A percentile compares a stretch with the other conserved stretches of the same genome.
phyloP scores from a whole-genome alignment of 495 filamentous ascomycete genomes.

The Lophiostoma macrostomum region DNA sequence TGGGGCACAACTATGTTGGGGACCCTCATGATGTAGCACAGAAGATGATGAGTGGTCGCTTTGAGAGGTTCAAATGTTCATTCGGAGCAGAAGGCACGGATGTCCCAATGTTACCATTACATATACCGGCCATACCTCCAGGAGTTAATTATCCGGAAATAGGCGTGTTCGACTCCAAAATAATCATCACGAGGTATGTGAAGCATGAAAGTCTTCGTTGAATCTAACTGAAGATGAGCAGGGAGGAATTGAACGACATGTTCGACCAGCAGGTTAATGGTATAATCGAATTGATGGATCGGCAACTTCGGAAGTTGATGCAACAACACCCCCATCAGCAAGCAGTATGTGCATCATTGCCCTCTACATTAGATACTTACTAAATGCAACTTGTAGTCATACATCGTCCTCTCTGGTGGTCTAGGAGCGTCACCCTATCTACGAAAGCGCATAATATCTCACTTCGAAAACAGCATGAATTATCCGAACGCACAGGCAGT shows the following conservation, averaged over 20 bases:
- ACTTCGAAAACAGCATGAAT: not conserved
- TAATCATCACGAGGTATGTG: constrained; percentile 1
- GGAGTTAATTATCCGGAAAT: not conserved
- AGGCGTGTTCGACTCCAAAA: not conserved
- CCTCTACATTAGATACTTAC: not conserved
- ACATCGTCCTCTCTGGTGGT: not conserved
- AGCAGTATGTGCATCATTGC: not conserved
- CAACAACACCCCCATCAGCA: not conserved
- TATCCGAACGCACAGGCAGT: not conserved
- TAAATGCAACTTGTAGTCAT: not conserved
- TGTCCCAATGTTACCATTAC: not conserved
- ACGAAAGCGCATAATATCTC: not conserved
- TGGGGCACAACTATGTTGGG: not conserved
- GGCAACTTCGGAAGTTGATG: not conserved
- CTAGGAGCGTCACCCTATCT: constrained; percentile 1
- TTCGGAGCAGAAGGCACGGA: constrained; percentile 1
- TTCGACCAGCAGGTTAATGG: not conserved
- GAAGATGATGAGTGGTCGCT: not conserved
- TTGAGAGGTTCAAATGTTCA: constrained; percentile 2
- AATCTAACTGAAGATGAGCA: too few species aligned
- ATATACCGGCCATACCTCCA: not conserved
- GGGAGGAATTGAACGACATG: not conserved
- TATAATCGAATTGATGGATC: not conserved
- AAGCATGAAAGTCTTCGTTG: too few species aligned
- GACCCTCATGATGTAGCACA: not conserved